Evolutionary conservation across 257 asterid genomes (phyloP).

Genomic region (Prunella vulgaris): DNA sequence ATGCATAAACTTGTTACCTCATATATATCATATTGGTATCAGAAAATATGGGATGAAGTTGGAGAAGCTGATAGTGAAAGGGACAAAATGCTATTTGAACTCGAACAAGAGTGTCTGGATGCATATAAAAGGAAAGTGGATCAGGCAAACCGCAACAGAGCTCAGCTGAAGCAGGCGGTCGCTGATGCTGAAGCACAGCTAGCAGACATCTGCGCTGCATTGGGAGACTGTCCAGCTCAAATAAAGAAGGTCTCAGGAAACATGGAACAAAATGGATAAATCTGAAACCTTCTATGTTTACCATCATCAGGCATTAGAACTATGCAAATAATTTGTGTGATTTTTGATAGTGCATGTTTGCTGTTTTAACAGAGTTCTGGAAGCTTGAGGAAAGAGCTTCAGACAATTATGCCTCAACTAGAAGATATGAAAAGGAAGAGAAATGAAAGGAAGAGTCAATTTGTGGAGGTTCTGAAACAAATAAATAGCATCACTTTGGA

Average conservation of each 20-base stretch:
- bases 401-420: constrained; percentile 52
- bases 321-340: not conserved
- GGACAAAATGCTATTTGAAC: constrained; percentile 74
- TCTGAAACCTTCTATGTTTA: not conserved
- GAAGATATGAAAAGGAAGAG: constrained; percentile 60
- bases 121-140: constrained; percentile 84
- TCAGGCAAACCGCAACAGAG: constrained; percentile 59
- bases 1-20: not conserved
- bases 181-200: constrained; percentile 78
- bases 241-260: constrained; percentile 46
- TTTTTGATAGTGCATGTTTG: not conserved
- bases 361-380: constrained; percentile 47
- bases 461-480: constrained; percentile 57
- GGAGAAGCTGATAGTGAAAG: constrained; percentile 74
- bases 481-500: constrained; percentile 50
- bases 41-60: constrained; percentile 91
- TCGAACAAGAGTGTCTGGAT: constrained; percentile 79
- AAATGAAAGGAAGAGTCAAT: constrained; percentile 59
- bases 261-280: not conserved
- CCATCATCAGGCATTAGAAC: not conserved
- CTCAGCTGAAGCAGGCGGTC: constrained; percentile 69
- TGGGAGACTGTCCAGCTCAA: constrained; percentile 59
- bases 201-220: constrained; percentile 51
- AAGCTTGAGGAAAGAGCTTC: constrained; percentile 63
- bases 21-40: constrained; percentile 11